These are phyloP conservation scores for Vicia faba DNA, from an alignment of 306 rosid species.

Conservation along the genomic window DNA sequence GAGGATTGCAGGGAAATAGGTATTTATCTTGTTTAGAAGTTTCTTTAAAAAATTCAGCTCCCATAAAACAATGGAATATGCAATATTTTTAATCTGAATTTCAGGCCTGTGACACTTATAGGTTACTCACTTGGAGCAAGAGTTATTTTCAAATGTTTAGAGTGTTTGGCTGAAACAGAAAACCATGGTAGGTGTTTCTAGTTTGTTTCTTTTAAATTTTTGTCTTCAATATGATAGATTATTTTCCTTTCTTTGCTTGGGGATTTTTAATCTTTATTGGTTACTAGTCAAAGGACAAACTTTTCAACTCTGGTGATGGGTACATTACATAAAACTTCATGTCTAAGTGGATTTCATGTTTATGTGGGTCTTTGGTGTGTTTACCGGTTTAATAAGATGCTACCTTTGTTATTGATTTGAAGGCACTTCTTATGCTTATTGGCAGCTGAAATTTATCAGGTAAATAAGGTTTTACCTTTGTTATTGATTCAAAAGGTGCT, in stretches of 20 bases:
- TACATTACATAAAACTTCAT: slow-evolving; percentile 8
- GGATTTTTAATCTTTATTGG: slow-evolving; percentile 13
- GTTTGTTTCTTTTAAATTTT: neutral
- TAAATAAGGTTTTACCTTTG: neutral
- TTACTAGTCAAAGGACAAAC: neutral
- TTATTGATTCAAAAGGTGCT: slow-evolving; percentile 22
- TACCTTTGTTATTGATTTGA: slow-evolving; percentile 10
- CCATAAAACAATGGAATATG: slow-evolving; percentile 27
- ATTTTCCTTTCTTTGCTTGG: slow-evolving; percentile 22
- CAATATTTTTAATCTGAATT: slow-evolving; percentile 39
- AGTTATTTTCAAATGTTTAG: slow-evolving; percentile 69
- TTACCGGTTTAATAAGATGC: slow-evolving; percentile 6
- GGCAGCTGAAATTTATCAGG: slow-evolving; percentile 43
- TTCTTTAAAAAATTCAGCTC: slow-evolving; percentile 26
- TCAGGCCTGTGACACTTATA: slow-evolving; percentile 71
- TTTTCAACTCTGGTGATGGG: slow-evolving; percentile 11
- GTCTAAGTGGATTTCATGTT: slow-evolving; percentile 15
- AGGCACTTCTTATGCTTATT: slow-evolving; percentile 27
- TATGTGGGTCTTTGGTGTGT: neutral
- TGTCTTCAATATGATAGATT: slow-evolving; percentile 17
- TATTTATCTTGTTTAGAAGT: slow-evolving; percentile 33
- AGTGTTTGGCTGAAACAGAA: slow-evolving; percentile 57
- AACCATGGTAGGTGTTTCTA: slow-evolving; percentile 46
- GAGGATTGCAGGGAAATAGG: slow-evolving; percentile 71
- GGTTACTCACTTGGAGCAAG: slow-evolving; percentile 76